Evolutionary conservation across 192 early-diverging fungal genomes (phyloP), one percentile per base, ranked within the genome.

Genomic region (Backusella sp.): DNA sequence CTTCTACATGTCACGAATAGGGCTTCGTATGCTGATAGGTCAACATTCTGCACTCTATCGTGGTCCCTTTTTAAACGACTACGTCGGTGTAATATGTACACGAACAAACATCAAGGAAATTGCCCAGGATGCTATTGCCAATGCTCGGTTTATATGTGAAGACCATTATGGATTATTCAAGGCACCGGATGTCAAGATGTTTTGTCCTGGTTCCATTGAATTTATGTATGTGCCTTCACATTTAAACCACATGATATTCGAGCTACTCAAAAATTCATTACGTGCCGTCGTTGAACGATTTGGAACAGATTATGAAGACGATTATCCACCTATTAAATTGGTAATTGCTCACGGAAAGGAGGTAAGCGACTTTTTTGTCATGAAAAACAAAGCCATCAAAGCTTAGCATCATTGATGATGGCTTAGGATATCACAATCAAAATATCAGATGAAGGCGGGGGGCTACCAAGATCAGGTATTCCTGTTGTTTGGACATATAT

Each of bases 221-320:
- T 98, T 98, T 77, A 96, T 96, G 92, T 98, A 98, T 80, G 94
- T 97, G 42, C 96, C 96, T 15, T 91, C 90, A 15, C 97, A 98
- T 80, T 84, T 98, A 84, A 96, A 95, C 83, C 97, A 98, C 83
- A 97, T 97, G 95, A 77, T 97, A 28, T 99, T 99, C 85, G 97
- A 99, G 89, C 85, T 99, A 66, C 84, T 99, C 53, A 99, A 99
- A 83, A 99, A 99, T 87, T 94, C 93, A 41, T 86, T 99, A 68
- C 91, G 97, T 46, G 97, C 97, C 11, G 92, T 96, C 4, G 95
- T 99, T 30, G 97, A 99, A 85, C 85, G 89, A 70, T 93, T 91
- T 80, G 96, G 95, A 49, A 85, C 90, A 66, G 95, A 96, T 71
- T 85, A 85, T 23, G 83, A 80, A n/a, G 94, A 96, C 26, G 87